phyloP scores from a whole-genome alignment of 345 rosid species.

The Linum lewisii region DNA sequence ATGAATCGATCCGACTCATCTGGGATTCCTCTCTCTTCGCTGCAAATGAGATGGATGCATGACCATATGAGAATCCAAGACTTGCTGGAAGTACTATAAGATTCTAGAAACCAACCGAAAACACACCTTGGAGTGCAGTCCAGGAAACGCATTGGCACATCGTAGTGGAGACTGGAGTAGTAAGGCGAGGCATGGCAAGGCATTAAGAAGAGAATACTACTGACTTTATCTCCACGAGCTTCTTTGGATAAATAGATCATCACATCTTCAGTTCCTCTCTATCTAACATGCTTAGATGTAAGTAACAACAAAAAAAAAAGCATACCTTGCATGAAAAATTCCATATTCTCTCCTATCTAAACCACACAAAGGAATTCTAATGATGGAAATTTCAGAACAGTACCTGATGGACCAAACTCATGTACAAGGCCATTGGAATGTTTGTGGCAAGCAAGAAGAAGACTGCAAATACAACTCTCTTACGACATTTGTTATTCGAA shows the following conservation, averaged over 20 bases:
- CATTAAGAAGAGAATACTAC: constrained; percentile 70
- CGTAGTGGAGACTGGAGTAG: constrained; percentile 59
- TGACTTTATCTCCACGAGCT: constrained; percentile 48
- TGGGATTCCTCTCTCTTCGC: constrained; percentile 48
- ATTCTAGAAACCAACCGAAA: not conserved
- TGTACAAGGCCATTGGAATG: constrained; percentile 78
- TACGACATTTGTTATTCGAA: constrained; percentile 30
- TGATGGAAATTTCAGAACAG: not conserved
- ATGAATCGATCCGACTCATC: constrained; percentile 75
- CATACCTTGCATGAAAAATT: not conserved
- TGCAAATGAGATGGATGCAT: constrained; percentile 13
- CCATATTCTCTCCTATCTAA: not conserved
- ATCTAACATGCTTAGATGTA: constrained; percentile 22
- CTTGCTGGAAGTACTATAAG: too few relatives aligned
- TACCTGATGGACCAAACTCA: constrained; percentile 92
- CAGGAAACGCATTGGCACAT: constrained; percentile 65
- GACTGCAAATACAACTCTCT: constrained; percentile 38
- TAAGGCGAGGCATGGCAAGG: constrained; percentile 95
- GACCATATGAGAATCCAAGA: too few relatives aligned
- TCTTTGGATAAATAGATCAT: constrained; percentile 78
- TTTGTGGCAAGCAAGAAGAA: constrained; percentile 71
- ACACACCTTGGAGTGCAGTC: constrained; percentile 85
- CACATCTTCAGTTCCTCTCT: constrained; percentile 96
- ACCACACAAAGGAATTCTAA: not conserved
- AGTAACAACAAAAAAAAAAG: constrained; percentile 12